These are phyloP conservation scores for Cydonia oblonga DNA, from an alignment of 331 rosid genomes.

Conservation along the genomic window DNA sequence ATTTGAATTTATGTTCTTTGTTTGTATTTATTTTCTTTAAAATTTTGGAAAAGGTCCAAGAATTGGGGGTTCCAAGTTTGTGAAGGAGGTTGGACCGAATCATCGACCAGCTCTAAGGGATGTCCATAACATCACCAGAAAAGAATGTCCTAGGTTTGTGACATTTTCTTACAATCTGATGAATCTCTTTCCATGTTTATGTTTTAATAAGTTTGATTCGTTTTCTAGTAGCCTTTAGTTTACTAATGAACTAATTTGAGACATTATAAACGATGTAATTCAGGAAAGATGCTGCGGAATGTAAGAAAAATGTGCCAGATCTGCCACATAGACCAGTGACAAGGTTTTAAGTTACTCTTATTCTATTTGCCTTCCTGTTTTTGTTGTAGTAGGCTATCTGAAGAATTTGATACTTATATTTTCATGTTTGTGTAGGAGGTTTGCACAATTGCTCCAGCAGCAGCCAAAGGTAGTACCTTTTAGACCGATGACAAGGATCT, in stretches of 20 bases:
- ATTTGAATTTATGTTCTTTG: not conserved
- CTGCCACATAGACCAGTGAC: slow-evolving; percentile 5
- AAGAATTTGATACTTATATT: not conserved
- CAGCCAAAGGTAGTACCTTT: not conserved
- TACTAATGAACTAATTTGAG: not conserved
- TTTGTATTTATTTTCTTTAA: not conserved
- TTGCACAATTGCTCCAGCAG: not conserved
- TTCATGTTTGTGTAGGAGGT: not conserved
- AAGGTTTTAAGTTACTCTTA: slow-evolving; percentile 2
- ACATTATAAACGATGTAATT: not conserved
- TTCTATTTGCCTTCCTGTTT: not conserved
- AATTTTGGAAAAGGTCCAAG: slow-evolving; percentile 19
- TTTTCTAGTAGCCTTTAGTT: not conserved
- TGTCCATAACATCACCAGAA: slow-evolving; percentile 25
- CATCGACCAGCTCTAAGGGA: slow-evolving; percentile 25
- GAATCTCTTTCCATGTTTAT: not conserved
- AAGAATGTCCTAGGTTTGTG: slow-evolving; percentile 20
- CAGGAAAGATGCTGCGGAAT: not conserved
- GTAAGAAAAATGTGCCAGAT: not conserved
- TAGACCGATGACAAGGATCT: not conserved
- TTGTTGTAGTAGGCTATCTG: not conserved
- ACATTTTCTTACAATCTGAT: not conserved
- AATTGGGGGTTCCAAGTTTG: slow-evolving; percentile 20
- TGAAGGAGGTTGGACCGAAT: slow-evolving; percentile 19
- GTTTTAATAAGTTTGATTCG: not conserved